Percentiles rank a stretch among this genome's conserved stretches.
phyloP scores from a whole-genome alignment of 495 filamentous ascomycete species.

The Immersiella caudata region DNA sequence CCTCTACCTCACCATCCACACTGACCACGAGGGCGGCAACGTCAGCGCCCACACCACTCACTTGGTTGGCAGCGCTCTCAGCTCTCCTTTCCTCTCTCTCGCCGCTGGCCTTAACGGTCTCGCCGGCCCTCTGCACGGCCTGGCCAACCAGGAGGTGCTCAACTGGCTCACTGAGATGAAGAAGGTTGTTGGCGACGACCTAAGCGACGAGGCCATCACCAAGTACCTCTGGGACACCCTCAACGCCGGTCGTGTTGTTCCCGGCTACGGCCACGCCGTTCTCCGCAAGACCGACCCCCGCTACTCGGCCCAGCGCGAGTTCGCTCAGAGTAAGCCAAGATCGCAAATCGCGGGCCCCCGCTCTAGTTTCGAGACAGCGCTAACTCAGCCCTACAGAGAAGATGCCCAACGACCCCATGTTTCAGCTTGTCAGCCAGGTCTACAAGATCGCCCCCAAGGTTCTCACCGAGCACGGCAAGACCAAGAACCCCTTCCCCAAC shows the following conservation, averaged over 20 bases:
- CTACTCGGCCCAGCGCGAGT: conserved; percentile 95
- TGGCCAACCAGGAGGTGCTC: conserved; percentile 98
- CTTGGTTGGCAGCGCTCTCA: conserved; percentile 93
- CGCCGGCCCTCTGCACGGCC: conserved; percentile 95
- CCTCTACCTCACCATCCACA: conserved; percentile 98
- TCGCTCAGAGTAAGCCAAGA: conserved; percentile 69
- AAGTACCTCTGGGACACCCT: conserved; percentile 98
- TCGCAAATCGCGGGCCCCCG: not conserved
- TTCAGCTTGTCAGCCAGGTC: conserved; percentile 98
- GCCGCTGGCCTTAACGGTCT: conserved; percentile 96
- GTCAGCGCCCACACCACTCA: conserved; percentile 98
- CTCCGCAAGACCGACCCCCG: conserved; percentile 99
- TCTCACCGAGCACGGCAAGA: conserved; percentile 98
- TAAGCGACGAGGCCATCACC: conserved; percentile 92
- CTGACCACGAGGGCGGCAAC: conserved; percentile 98
- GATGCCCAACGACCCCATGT: conserved; percentile 96
- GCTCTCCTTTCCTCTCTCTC: conserved; percentile 95
- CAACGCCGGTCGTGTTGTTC: conserved; percentile 92
- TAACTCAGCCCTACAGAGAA: conserved; percentile 44
- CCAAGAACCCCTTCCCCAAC: conserved; percentile 72
- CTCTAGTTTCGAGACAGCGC: conserved; percentile 12
- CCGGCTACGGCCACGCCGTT: conserved; percentile 97
- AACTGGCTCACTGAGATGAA: conserved; percentile 99
- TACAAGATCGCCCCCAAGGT: conserved; percentile 99
- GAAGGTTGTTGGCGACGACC: conserved; percentile 87